Conservation (phyloP, 768 basidiomycete genomes). For the Boletus reticuloceps region DNA sequence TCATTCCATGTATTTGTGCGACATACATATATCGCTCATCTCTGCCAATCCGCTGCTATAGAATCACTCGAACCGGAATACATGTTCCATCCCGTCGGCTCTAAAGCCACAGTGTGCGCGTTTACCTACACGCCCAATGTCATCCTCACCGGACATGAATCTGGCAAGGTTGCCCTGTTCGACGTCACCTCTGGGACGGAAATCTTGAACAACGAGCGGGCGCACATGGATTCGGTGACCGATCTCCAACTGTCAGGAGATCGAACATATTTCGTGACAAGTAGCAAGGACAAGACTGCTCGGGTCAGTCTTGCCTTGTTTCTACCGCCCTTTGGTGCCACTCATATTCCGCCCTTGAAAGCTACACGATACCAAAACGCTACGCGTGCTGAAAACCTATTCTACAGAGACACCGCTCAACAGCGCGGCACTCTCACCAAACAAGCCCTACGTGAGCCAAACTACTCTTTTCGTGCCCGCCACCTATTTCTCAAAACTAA, state of each 20-base stretch:
- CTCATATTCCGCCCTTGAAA: conserved; percentile 32
- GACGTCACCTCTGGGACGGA: conserved; percentile 88
- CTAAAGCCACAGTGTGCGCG: conserved; percentile 95
- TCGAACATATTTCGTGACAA: conserved; percentile 92
- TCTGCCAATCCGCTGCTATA: conserved; percentile 28
- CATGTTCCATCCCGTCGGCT: conserved; percentile 86
- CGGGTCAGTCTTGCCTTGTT: conserved; percentile 50
- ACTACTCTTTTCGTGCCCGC: neutral
- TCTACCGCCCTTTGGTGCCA: neutral
- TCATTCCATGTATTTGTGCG: neutral
- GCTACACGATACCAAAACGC: conserved; percentile 85
- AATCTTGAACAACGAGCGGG: conserved; percentile 77
- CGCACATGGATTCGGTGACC: conserved; percentile 83
- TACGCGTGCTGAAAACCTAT: conserved; percentile 91
- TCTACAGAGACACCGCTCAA: conserved; percentile 94
- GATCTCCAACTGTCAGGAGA: conserved; percentile 91
- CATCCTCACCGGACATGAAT: conserved; percentile 94
- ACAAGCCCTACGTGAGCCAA: conserved; percentile 74
- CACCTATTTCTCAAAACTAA: neutral
- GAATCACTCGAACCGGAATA: conserved; percentile 73
- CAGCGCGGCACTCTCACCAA: conserved; percentile 83
- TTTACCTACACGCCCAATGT: conserved; percentile 77
- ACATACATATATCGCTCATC: neutral
- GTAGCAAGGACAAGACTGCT: conserved; percentile 95
- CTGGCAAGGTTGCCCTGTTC: conserved; percentile 91